phyloP scores from a whole-genome alignment of 768 basidiomycete genomes.

The Serendipita indica region DNA sequence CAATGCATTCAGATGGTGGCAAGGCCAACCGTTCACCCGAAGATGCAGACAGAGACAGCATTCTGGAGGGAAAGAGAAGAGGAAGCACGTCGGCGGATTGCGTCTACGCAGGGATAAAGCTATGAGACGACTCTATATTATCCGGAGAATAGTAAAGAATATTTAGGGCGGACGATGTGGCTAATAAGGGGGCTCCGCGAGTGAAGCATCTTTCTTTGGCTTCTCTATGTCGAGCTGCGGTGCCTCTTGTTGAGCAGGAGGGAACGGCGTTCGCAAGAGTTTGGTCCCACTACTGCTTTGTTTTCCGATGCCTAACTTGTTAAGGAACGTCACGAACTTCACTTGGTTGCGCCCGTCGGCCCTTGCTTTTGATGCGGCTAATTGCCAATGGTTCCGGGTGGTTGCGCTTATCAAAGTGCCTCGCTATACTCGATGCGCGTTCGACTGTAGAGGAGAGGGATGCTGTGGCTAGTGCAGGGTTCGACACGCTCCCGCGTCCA shows the following conservation, averaged over 20 bases:
- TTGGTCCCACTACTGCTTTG: constrained; percentile 18
- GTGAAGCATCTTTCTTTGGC: neutral
- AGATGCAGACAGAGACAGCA: constrained; percentile 70
- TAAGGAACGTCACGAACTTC: constrained; percentile 70
- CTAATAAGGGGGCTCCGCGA: neutral
- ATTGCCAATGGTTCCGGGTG: constrained; percentile 11
- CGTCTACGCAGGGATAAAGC: constrained; percentile 11
- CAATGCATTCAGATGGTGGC: constrained; percentile 38
- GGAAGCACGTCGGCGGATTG: constrained; percentile 38
- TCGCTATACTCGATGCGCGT: neutral
- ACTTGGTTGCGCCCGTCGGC: constrained; percentile 28
- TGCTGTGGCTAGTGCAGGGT: constrained; percentile 44
- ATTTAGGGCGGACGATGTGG: neutral
- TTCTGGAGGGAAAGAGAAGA: constrained; percentile 83
- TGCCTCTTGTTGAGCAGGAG: neutral
- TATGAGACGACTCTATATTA: too few species aligned
- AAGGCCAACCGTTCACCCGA: constrained; percentile 61
- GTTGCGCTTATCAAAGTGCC: neutral
- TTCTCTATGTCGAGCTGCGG: neutral
- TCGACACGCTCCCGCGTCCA: constrained; percentile 70
- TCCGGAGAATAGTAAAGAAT: neutral
- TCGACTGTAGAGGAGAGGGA: constrained; percentile 35
- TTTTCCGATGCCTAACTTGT: constrained; percentile 71
- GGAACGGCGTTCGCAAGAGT: constrained; percentile 12
- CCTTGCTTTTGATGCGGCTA: constrained; percentile 10